These are phyloP conservation scores for Macroventuria anomochaeta DNA, from an alignment of 2,329 filamentous ascomycete genomes.

Conservation along the genomic window DNA sequence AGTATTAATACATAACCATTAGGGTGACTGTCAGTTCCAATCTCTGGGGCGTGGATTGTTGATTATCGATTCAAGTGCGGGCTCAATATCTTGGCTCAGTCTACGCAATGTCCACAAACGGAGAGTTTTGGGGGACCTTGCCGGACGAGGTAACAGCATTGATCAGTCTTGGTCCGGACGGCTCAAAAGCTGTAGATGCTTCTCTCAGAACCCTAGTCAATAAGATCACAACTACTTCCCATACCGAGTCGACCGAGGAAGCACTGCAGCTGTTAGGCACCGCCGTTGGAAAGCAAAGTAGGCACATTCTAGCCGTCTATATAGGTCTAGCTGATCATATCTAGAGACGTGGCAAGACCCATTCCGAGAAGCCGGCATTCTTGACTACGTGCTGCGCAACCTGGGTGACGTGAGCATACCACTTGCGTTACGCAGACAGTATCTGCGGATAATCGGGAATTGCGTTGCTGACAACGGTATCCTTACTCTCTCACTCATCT, in stretches of 20 bases:
- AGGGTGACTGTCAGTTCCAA: not conserved
- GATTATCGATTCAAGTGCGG: not conserved
- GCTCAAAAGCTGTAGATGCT: not conserved
- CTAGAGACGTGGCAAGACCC: conserved; percentile 41
- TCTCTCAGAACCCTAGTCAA: conserved; percentile 2
- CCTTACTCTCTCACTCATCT: not conserved
- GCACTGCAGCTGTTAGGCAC: conserved; percentile 40
- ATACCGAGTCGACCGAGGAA: conserved; percentile 2
- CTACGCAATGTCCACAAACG: conserved; percentile 2
- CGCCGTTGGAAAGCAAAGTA: conserved; percentile 43
- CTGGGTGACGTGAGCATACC: conserved; percentile 30
- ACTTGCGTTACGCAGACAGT: conserved; percentile 39
- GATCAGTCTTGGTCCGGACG: not conserved
- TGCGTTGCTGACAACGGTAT: conserved; percentile 48
- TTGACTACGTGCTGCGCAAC: conserved; percentile 34
- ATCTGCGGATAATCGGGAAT: conserved; percentile 48
- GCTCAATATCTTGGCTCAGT: not conserved
- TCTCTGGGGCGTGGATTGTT: not conserved
- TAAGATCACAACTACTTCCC: conserved; percentile 2
- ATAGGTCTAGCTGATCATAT: conserved; percentile 30
- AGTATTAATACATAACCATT: not conserved
- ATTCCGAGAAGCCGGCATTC: conserved; percentile 37
- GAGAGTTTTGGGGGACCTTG: not conserved
- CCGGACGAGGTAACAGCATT: conserved; percentile 5
- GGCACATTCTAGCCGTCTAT: not conserved